Conservation (phyloP, 208 protist genomes). For the Crithidia acanthocephali region DNA sequence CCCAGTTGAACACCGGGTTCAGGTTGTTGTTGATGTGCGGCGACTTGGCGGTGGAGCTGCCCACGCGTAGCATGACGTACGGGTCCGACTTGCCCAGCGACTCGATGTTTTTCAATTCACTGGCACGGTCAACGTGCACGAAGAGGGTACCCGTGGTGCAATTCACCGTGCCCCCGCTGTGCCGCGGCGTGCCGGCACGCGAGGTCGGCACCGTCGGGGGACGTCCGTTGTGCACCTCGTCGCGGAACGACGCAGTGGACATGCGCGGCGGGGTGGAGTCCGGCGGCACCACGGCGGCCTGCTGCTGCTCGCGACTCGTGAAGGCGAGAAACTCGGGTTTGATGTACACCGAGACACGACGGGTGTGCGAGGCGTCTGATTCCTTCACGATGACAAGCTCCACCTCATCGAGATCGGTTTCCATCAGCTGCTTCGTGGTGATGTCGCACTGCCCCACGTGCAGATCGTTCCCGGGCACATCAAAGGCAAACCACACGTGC, state of each 20-base stretch:
- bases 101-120: slow-evolving; percentile 64
- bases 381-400: slow-evolving; percentile 46
- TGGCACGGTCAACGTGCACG: slow-evolving; percentile 53
- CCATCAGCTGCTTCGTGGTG: slow-evolving; percentile 48
- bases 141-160: slow-evolving; percentile 56
- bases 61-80: slow-evolving; percentile 67
- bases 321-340: slow-evolving; percentile 50
- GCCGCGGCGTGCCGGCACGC: slow-evolving; percentile 26
- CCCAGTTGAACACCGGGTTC: slow-evolving; percentile 72
- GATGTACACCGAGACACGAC: slow-evolving; percentile 54
- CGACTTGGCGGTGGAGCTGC: slow-evolving; percentile 42
- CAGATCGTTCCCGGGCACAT: slow-evolving; percentile 62
- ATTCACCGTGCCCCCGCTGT: slow-evolving; percentile 2
- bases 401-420: slow-evolving; percentile 38
- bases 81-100: slow-evolving; percentile 65
- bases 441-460: slow-evolving; percentile 60
- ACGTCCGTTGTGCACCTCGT: slow-evolving; percentile 12
- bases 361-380: slow-evolving; percentile 33
- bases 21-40: slow-evolving; percentile 52
- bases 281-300: slow-evolving; percentile 25
- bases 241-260: slow-evolving; percentile 40
- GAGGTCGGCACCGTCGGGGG: slow-evolving; percentile 32
- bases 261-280: slow-evolving; percentile 34
- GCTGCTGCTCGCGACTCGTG: slow-evolving; percentile 20
- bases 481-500: slow-evolving; percentile 76